These are phyloP conservation scores for Aethionema arabicum DNA, from an alignment of 345 rosid genomes.

Conservation along the genomic window DNA sequence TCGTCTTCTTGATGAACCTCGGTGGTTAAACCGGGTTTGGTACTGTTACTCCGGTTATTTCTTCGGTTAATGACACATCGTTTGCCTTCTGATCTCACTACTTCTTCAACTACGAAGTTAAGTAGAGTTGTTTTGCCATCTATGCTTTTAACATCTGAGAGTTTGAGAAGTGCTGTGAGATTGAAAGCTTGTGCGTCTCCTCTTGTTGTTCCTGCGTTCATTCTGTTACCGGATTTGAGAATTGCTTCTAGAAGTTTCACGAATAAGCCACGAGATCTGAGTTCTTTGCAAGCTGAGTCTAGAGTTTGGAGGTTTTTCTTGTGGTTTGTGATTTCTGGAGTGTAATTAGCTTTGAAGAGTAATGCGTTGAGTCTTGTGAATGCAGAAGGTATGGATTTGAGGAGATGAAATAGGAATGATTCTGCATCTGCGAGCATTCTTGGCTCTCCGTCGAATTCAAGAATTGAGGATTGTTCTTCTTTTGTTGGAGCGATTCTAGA, in stretches of 20 bases:
- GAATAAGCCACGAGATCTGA: conserved; percentile 65
- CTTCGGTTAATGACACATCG: conserved; percentile 34
- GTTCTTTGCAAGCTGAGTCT: conserved; percentile 60
- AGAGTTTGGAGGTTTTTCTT: conserved; percentile 57
- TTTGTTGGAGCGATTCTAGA: conserved; percentile 60
- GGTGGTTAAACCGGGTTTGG: conserved; percentile 13
- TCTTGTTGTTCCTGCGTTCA: conserved; percentile 88
- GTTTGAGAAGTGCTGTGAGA: conserved; percentile 60
- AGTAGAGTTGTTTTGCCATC: conserved; percentile 81
- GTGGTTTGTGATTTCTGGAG: conserved; percentile 55
- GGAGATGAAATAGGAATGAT: conserved; percentile 55
- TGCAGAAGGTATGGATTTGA: conserved; percentile 69
- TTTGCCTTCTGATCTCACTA: conserved; percentile 63
- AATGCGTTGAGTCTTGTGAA: conserved; percentile 59
- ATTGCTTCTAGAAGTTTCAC: conserved; percentile 82
- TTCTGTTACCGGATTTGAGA: conserved; percentile 78
- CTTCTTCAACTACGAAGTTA: conserved; percentile 79
- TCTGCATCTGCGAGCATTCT: conserved; percentile 69
- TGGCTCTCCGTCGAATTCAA: conserved; percentile 51
- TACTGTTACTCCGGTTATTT: conserved; percentile 18
- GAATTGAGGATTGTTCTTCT: conserved; percentile 62
- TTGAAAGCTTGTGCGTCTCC: conserved; percentile 86
- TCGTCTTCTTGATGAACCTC: conserved; percentile 45
- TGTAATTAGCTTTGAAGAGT: conserved; percentile 67
- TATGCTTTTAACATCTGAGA: conserved; percentile 69